Conservation (phyloP, 768 basidiomycete genomes). For the Aureoboletus auriporus region DNA sequence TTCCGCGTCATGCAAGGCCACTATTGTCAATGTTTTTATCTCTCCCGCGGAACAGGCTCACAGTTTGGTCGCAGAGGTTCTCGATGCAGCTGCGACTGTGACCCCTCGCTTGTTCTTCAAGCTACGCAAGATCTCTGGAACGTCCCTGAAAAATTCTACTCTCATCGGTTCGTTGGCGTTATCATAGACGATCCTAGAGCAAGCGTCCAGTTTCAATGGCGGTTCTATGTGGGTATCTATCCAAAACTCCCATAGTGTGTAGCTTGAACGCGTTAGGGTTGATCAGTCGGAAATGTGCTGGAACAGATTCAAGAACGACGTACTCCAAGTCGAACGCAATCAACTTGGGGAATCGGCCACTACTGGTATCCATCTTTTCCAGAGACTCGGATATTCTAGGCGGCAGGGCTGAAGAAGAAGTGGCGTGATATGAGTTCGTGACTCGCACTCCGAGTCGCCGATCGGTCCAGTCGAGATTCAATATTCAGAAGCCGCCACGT, state of each 20-base stretch:
- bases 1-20: neutral
- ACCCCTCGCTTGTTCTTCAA: slow-evolving; percentile 44
- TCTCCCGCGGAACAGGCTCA: slow-evolving; percentile 31
- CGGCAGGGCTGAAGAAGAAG: too few relatives aligned
- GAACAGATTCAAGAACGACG: slow-evolving; percentile 18
- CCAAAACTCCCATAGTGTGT: slow-evolving; percentile 86
- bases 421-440: too few relatives aligned
- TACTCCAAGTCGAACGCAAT: slow-evolving; percentile 84
- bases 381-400: too few relatives aligned
- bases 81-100: slow-evolving; percentile 67
- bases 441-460: too few relatives aligned
- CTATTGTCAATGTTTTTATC: neutral
- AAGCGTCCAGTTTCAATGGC: slow-evolving; percentile 46
- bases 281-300: neutral
- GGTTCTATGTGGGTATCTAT: slow-evolving; percentile 73
- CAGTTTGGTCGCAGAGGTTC: slow-evolving; percentile 68
- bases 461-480: too few relatives aligned
- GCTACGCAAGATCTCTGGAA: slow-evolving; percentile 65
- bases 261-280: slow-evolving; percentile 50
- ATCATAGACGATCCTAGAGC: slow-evolving; percentile 22
- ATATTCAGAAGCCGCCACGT: too few relatives aligned
- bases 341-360: slow-evolving; percentile 47
- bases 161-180: slow-evolving; percentile 16
- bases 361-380: slow-evolving; percentile 11
- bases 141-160: slow-evolving; percentile 74